A percentile compares a stretch with the other conserved stretches of the same genome.
Evolutionary conservation across 805 yeast genomes (phyloP).

Genomic region (Citeromyces nyonsensis): DNA sequence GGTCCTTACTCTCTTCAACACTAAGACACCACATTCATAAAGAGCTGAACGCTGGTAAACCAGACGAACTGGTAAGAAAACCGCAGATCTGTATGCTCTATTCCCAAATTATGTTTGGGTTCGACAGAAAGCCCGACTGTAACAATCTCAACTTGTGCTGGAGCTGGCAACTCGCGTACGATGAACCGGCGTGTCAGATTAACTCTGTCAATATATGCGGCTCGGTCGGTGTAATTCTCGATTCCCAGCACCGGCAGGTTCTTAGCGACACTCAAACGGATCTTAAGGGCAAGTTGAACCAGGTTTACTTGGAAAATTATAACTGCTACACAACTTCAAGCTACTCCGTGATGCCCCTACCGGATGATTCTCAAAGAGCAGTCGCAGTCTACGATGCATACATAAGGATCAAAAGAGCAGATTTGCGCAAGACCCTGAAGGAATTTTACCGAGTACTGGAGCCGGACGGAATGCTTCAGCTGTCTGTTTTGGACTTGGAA

Average conservation of each 20-base stretch:
- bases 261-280: constrained; percentile 6
- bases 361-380: constrained; percentile 11
- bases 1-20: constrained; percentile 2
- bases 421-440: constrained; percentile 7
- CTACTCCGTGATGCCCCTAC: constrained; percentile 10
- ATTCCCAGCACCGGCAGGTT: constrained; percentile 9
- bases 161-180: constrained; percentile 16
- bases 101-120: constrained; percentile 1
- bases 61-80: background rate
- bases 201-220: constrained; percentile 12
- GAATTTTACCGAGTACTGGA: constrained; percentile 15
- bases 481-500: constrained; percentile 7
- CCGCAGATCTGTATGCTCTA: constrained; percentile 2
- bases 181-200: constrained; percentile 10
- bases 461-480: constrained; percentile 14
- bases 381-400: constrained; percentile 12
- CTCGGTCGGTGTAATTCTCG: constrained; percentile 8
- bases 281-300: constrained; percentile 9
- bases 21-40: background rate
- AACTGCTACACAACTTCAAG: background rate
- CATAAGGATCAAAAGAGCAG: constrained; percentile 6
- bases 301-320: background rate
- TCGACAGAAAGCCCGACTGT: background rate
- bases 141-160: constrained; percentile 11
- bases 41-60: background rate